phyloP scores from a whole-genome alignment of 495 filamentous ascomycete species.

The Neurospora intermedia region DNA sequence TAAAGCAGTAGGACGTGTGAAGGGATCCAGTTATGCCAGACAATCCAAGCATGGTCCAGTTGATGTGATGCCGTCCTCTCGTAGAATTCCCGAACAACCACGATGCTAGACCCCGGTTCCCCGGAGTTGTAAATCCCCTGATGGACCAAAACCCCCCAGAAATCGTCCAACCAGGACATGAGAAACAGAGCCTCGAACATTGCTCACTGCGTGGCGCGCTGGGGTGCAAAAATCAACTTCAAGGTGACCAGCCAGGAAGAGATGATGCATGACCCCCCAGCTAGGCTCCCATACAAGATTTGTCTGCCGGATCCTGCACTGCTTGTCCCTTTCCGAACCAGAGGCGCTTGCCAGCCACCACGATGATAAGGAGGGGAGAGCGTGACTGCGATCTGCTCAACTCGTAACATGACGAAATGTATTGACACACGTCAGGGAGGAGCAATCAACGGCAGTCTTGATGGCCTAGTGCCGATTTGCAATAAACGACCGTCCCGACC shows the following conservation, averaged over 20 bases:
- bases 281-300: constrained; percentile 2
- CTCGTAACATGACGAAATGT: constrained; percentile 26
- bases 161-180: constrained; percentile 3
- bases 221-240: constrained; percentile 7
- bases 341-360: constrained; percentile 46
- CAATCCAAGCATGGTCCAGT: background rate
- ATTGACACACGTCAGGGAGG: constrained; percentile 25
- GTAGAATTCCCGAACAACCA: background rate
- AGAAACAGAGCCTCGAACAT: constrained; percentile 3
- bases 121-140: background rate
- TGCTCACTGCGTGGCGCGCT: constrained; percentile 28
- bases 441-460: constrained; percentile 22
- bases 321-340: constrained; percentile 8
- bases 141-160: background rate
- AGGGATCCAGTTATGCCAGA: constrained; percentile 3
- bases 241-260: constrained; percentile 24
- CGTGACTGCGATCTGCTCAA: constrained; percentile 38
- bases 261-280: constrained; percentile 11
- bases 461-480: constrained; percentile 15
- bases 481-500: constrained; percentile 12
- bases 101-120: background rate
- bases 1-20: constrained; percentile 6
- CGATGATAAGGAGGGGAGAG: constrained; percentile 24
- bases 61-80: background rate
- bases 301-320: constrained; percentile 14